A percentile compares a stretch with the other conserved stretches of the same genome.
phyloP scores from a whole-genome alignment of 306 rosid genomes.

The Gastrolobium villosum region DNA sequence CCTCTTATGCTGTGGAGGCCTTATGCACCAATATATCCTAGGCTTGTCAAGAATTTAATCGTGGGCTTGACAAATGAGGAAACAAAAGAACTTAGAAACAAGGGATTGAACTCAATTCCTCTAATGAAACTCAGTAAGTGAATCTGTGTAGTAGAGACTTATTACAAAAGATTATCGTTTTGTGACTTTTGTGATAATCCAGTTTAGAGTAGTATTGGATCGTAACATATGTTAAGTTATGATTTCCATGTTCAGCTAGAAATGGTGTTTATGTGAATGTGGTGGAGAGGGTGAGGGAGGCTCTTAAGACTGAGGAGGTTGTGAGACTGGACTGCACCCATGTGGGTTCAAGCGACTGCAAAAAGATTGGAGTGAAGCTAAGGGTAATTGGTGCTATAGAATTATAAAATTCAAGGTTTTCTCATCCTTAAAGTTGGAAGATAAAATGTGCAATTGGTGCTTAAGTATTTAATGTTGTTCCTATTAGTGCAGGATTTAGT shows the following conservation, averaged over 20 bases:
- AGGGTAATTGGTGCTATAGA: conserved; percentile 59
- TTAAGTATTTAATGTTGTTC: conserved; percentile 22
- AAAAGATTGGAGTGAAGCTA: conserved; percentile 82
- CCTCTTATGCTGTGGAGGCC: conserved; percentile 98
- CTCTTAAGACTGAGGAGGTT: conserved; percentile 76
- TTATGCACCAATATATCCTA: conserved; percentile 89
- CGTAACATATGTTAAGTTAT: conserved; percentile 3
- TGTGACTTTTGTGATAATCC: conserved; percentile 1
- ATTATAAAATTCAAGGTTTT: conserved; percentile 10
- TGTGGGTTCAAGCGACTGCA: conserved; percentile 87
- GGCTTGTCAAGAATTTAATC: conserved; percentile 82
- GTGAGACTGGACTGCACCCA: conserved; percentile 86
- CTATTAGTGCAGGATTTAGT: conserved; percentile 71
- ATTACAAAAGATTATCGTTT: background rate
- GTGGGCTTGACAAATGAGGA: conserved; percentile 74
- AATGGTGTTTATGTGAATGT: conserved; percentile 91
- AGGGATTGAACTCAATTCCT: conserved; percentile 72
- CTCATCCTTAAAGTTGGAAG: conserved; percentile 5
- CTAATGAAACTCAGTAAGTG: conserved; percentile 88
- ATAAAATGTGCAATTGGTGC: conserved; percentile 14
- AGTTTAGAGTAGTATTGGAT: conserved; percentile 26
- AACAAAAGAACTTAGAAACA: conserved; percentile 81
- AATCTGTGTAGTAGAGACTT: background rate
- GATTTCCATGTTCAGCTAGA: conserved; percentile 70
- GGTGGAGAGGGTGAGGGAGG: conserved; percentile 80